These are phyloP conservation scores for Maudiozyma barnettii DNA, from an alignment of 805 yeast species.

Conservation along the genomic window DNA sequence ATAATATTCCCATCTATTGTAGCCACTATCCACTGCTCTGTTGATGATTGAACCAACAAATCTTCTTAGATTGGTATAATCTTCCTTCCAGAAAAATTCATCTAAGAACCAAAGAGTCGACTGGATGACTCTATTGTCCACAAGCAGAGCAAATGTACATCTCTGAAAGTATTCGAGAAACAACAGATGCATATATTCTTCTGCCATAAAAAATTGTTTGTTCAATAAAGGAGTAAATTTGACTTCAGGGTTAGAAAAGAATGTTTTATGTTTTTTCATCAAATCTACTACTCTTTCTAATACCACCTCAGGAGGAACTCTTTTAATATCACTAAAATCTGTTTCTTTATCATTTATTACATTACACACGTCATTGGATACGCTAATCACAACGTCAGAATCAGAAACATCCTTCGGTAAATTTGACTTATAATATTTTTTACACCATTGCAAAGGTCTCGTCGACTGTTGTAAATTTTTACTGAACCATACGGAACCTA, in stretches of 20 bases:
- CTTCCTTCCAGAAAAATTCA: not conserved
- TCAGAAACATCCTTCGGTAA: not conserved
- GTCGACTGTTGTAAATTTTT: not conserved
- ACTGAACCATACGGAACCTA: not conserved
- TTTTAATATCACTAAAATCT: not conserved
- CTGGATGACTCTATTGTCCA: not conserved
- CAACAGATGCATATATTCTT: not conserved
- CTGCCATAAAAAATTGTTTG: not conserved
- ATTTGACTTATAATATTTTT: not conserved
- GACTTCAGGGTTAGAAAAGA: not conserved
- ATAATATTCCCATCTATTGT: conserved; percentile 16
- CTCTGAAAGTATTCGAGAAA: not conserved
- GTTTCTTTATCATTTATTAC: not conserved
- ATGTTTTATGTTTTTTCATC: not conserved
- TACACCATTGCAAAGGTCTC: conserved; percentile 5
- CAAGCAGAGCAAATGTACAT: not conserved
- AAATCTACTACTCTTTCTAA: not conserved
- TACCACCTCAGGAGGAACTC: not conserved
- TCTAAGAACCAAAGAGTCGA: not conserved
- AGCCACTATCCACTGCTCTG: not conserved
- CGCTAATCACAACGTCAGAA: not conserved
- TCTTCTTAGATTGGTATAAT: not conserved
- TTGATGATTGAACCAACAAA: not conserved
- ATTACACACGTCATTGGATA: not conserved
- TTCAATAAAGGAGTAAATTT: not conserved